phyloP scores from a whole-genome alignment of 2,329 filamentous ascomycete genomes.

The Colletotrichum sp. region DNA sequence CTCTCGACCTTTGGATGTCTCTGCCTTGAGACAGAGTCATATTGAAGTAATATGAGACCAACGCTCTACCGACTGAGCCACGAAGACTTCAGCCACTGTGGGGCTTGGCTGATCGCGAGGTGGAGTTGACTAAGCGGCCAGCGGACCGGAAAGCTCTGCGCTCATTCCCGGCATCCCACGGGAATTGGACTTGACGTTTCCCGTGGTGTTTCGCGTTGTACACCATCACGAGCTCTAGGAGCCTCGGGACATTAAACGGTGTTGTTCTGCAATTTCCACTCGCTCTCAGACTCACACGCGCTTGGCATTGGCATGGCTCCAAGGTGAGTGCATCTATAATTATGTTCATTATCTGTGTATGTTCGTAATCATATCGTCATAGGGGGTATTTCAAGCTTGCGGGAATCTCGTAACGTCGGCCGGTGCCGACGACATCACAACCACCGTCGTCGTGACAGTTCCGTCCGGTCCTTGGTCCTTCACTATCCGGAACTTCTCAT shows the following conservation, averaged over 20 bases:
- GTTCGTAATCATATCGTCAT: background rate
- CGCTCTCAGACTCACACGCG: background rate
- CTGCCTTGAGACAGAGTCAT: background rate
- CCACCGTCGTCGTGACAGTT: slow-evolving; percentile 1
- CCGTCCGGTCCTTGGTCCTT: slow-evolving; percentile 3
- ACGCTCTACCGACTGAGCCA: slow-evolving; percentile 22
- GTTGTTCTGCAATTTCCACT: background rate
- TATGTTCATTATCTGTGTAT: background rate
- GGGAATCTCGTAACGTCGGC: background rate
- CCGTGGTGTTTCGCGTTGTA: background rate
- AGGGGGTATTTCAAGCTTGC: background rate
- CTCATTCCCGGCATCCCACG: background rate
- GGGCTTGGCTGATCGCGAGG: fast-evolving
- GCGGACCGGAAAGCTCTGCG: background rate
- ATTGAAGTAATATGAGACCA: slow-evolving; percentile 15
- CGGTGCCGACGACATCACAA: slow-evolving; percentile 1
- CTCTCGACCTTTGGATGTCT: slow-evolving; percentile 19
- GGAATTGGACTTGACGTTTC: background rate
- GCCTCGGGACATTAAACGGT: background rate
- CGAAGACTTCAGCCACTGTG: background rate
- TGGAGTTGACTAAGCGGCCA: background rate
- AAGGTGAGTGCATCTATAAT: background rate
- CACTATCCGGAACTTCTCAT: background rate
- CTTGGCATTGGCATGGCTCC: fast-evolving
- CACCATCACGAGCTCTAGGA: background rate